Evolutionary conservation across 805 yeast species (phyloP), one percentile per base, ranked within the genome.

Genomic region (Scheffersomyces amazonensis): DNA sequence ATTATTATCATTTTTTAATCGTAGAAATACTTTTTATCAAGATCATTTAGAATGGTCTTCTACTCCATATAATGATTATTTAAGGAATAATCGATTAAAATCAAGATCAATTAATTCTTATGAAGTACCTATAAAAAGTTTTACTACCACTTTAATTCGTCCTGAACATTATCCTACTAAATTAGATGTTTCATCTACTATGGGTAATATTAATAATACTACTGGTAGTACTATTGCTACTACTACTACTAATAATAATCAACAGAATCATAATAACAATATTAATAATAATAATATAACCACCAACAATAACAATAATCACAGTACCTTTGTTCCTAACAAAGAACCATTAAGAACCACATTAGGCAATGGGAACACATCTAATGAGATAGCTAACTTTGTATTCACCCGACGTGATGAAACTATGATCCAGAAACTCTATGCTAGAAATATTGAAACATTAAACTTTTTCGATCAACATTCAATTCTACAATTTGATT

Each of bases 361-460:
- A 34, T 17, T 47, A 22, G 33, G 31, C 6, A 27, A 27, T 13
- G 30, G 30, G 5, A 27, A 27, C 30, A 16, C 31, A 3, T 8
- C 19, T 11, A 22, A 23, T 16, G 28, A 15, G n/a, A 18, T 12
- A 10, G 34, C 31, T n/a, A 32, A 21, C 25, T 47, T 46, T 11
- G 31, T 39, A 8, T 54, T 49, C 32, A 45, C 44, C 4, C 40
- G 62, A 22, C 40, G 37, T 11, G 61, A 55, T 34, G 61, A 56
- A 28, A 42, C 49, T 9, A 43, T 54, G 39, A 37, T 40, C 6
- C 42, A 47, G 25, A 47, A 48, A 23, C 34, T 56, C 23, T 58
- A 56, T 39, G 40, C 58, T 3, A 38, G 62, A 32, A 58, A 58
- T 34, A 54, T 58, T 5, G 63, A 58, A 35, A 54, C 48, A 18